Conservation (phyloP, 495 filamentous ascomycete species). For the Mytilinidion resinicola region DNA sequence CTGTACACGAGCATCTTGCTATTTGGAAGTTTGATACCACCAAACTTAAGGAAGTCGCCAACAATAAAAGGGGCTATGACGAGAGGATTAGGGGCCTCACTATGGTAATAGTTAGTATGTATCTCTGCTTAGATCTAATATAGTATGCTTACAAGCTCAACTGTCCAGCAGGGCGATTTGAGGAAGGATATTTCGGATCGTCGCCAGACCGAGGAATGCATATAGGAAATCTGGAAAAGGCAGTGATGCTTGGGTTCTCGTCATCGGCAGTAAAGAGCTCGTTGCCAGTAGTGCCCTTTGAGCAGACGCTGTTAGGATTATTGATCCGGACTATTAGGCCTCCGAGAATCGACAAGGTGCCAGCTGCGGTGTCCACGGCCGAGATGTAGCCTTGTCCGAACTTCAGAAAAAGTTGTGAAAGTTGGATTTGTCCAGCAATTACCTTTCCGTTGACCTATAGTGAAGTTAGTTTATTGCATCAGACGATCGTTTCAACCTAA, state of each 20-base stretch:
- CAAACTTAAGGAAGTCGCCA: slow-evolving; percentile 38
- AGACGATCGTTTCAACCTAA: too few relatives aligned
- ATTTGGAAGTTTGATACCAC: slow-evolving; percentile 26
- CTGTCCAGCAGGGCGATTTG: slow-evolving; percentile 33
- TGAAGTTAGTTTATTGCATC: too few relatives aligned
- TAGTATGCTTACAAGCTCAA: neutral
- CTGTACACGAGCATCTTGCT: slow-evolving; percentile 32
- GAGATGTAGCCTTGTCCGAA: slow-evolving; percentile 35
- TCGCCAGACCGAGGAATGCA: slow-evolving; percentile 36
- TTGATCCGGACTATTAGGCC: slow-evolving; percentile 40
- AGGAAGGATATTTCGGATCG: slow-evolving; percentile 34
- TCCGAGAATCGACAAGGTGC: slow-evolving; percentile 32
- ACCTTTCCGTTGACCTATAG: slow-evolving; percentile 26
- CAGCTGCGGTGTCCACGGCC: slow-evolving; percentile 29
- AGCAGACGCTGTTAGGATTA: slow-evolving; percentile 39
- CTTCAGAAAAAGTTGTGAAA: slow-evolving; percentile 32
- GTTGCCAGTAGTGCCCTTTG: slow-evolving; percentile 24
- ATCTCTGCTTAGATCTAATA: too few relatives aligned
- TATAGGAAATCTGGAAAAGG: slow-evolving; percentile 42
- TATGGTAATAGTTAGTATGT: too few relatives aligned
- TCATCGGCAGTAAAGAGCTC: slow-evolving; percentile 40
- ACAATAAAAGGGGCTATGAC: slow-evolving; percentile 37
- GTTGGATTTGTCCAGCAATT: slow-evolving; percentile 37
- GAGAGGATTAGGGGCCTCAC: slow-evolving; percentile 27
- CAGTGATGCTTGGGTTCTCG: slow-evolving; percentile 35